Evolutionary conservation across 164 flowering plant genomes (phyloP), one percentile per base, ranked within the genome.

Genomic region (Cinnamomum micranthum): DNA sequence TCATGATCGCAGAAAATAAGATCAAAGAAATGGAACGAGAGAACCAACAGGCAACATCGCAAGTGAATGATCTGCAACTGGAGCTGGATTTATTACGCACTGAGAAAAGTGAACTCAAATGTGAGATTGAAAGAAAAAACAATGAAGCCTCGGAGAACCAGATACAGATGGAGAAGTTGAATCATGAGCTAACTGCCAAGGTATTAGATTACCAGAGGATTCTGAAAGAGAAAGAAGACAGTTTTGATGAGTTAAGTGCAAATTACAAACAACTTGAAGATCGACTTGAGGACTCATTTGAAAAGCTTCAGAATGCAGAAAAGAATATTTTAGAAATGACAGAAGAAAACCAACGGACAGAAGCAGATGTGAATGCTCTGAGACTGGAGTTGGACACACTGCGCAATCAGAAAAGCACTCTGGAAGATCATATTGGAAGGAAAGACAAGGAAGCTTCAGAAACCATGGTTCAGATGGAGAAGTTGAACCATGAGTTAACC

Each of bases 61-160:
- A 84, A 75, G 72, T 82, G 3, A 69, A 78, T n/a, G 74, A 73
- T 59, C 71, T 88, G 69, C 35, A 77, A 70, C 74, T 74, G 75
- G 86, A 85, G 76, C 24, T 85, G 71, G 75, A 80, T 47, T 74
- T 83, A 2, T 15, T 85, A 31, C 70, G 59, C 35, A 28, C 74
- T 50, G 78, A 76, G 74, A 84, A 78, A 67, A 75, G 79, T n/a
- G 84, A 82, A 64, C 2, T 86, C 76, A 84, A 81, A 72, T 75
- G 68, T 64, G 71, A 80, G 72, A 64, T 84, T 50, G 82, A 76
- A 74, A 82, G 74, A 25, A 82, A 79, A 74, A 60, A 3, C 25
- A 12, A 35, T 22, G 20, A 80, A 69, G 62, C 60, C 81, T 31
- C 2, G 52, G 27, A 74, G 71, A 25, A 76, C 82, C 51, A 70